These are phyloP conservation scores for Botryotinia globosa DNA, from an alignment of 2,329 filamentous ascomycete species.

Conservation along the genomic window DNA sequence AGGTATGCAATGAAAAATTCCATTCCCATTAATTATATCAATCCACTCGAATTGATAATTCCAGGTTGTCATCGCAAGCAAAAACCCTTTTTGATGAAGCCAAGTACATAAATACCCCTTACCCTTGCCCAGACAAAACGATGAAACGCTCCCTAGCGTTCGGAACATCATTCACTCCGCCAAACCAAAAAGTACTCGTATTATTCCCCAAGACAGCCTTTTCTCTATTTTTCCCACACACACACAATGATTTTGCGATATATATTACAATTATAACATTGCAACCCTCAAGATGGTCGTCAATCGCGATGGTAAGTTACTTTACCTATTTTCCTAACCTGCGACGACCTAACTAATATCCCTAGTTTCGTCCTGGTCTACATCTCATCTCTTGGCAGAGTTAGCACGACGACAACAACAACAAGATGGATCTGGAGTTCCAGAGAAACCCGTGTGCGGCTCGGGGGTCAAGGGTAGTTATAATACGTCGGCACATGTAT, in stretches of 20 bases:
- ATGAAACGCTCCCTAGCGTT: neutral
- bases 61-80: neutral
- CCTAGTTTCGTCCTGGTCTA: constrained; percentile 23
- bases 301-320: constrained; percentile 12
- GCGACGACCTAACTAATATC: neutral
- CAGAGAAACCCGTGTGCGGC: constrained; percentile 49
- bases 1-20: no score
- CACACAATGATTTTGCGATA: constrained; percentile 18
- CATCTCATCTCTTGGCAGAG: constrained; percentile 46
- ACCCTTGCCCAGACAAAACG: neutral
- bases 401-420: constrained; percentile 48
- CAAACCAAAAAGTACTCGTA: neutral
- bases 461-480: constrained; percentile 50
- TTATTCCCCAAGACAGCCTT: neutral
- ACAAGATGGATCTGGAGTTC: constrained; percentile 27
- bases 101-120: neutral
- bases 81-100: neutral
- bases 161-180: neutral
- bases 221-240: neutral
- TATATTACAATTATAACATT: constrained; percentile 7
- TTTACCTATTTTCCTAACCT: neutral
- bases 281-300: constrained; percentile 18
- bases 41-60: neutral
- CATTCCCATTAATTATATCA: neutral
- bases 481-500: constrained; percentile 55